These are phyloP conservation scores for Carex arenaria DNA, from an alignment of 202 grass and related monocot genomes.

Conservation along the genomic window DNA sequence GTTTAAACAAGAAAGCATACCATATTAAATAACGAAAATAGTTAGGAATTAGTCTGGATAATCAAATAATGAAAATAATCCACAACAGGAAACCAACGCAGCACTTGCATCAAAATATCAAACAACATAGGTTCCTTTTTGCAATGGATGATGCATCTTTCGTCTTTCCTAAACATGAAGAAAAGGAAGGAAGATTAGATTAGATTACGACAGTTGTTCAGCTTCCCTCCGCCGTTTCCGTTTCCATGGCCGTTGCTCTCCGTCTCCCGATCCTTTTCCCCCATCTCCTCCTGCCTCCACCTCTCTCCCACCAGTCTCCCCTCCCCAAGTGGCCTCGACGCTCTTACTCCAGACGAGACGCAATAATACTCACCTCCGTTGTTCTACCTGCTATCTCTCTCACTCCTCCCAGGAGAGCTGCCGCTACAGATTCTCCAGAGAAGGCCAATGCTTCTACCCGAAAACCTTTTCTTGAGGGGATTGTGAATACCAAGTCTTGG, in stretches of 20 bases:
- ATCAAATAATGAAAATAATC: no score
- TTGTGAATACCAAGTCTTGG: conserved; percentile 89
- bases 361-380: conserved; percentile 37
- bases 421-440: conserved; percentile 14
- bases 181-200: background rate
- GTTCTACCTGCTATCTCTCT: conserved; percentile 24
- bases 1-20: no score
- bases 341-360: conserved; percentile 46
- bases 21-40: no score
- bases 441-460: conserved; percentile 1
- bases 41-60: no score
- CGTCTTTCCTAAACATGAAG: no score
- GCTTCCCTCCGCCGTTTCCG: background rate
- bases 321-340: background rate
- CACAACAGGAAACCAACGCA: no score
- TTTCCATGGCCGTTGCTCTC: conserved; percentile 7
- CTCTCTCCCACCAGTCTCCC: conserved; percentile 19
- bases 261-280: background rate
- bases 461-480: conserved; percentile 44
- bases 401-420: conserved; percentile 8
- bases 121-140: background rate
- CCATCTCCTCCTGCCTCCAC: conserved; percentile 23
- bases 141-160: background rate
- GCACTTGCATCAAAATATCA: background rate
- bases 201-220: background rate